phyloP scores from a whole-genome alignment of 345 rosid genomes.

The Eutrema heterophyllum region DNA sequence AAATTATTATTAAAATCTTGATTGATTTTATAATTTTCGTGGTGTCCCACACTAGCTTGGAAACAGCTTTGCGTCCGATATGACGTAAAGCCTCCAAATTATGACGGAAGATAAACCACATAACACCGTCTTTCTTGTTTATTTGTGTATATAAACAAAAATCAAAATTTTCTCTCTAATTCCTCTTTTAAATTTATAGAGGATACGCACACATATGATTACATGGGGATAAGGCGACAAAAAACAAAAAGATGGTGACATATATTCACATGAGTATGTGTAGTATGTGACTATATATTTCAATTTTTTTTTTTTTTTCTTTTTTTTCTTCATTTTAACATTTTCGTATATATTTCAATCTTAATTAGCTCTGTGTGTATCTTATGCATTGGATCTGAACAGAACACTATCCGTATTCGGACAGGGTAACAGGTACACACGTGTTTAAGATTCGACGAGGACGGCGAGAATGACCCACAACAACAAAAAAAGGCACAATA shows the following conservation, averaged over 20 bases:
- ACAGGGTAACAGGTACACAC: not conserved
- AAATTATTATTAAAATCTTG: not conserved
- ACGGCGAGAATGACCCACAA: not conserved
- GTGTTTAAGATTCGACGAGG: not conserved
- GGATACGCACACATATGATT: no score
- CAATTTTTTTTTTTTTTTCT: not conserved
- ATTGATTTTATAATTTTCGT: not conserved
- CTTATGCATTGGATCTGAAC: not conserved
- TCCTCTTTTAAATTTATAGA: not conserved
- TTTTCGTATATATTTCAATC: not conserved
- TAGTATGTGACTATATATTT: not conserved
- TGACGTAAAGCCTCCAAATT: slow-evolving; percentile 25
- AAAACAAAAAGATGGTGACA: not conserved
- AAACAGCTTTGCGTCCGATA: slow-evolving; percentile 22
- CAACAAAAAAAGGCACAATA: not conserved
- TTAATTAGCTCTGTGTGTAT: not conserved
- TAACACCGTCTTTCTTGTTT: slow-evolving; percentile 14
- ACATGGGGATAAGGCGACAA: no score
- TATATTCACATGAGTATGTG: not conserved
- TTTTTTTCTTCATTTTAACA: no score
- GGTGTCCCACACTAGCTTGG: slow-evolving; percentile 14
- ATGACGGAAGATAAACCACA: not conserved
- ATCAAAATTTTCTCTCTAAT: not conserved
- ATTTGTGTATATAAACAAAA: not conserved
- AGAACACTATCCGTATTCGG: slow-evolving; percentile 4